Base-by-base conservation (phyloP, 1,284 basidiomycete species). In the Ustilago trichophora region DNA sequence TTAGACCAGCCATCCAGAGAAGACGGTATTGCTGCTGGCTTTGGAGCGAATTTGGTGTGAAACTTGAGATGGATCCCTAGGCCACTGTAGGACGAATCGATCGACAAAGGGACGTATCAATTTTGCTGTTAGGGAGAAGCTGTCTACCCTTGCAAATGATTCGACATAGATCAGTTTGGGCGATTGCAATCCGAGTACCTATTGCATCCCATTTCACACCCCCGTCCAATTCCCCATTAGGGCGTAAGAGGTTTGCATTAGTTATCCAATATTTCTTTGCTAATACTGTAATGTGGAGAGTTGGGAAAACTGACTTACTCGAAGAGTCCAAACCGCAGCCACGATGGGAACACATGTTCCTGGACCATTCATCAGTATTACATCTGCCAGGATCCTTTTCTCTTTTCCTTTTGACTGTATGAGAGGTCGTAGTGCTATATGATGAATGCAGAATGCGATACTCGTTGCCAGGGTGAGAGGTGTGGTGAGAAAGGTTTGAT, bases 341-440 rank as follows among this genome's bases (percentile, higher is more conserved):
- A 90, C 91, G 15, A 98, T 85, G 3, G 90, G 85, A 27, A 95
- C 88, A 77, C 92, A 95, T 3, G 95, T 98, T 9, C 94, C 96
- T 0, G 96, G 96, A 6, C 96, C 96, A 81, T 98, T 98, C 36
- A 98, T 82, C 47, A 99, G 82, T 22, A 98, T 83, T 21, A 93
- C 84, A 59, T 97, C 92, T 12, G 88, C 87, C 75, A 60, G n/a
- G n/a, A n/a, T n/a, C n/a, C n/a, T n/a, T n/a, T n/a, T n/a, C n/a
- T n/a, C n/a, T n/a, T n/a, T n/a, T n/a, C 11, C 15, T 42, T 34
- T 42, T 5, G 7, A 6, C 35, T 3, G 15, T 27, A 34, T 6
- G 0, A 65, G 40, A 0, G 76, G 73, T 12, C 49, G 50, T 2
- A 72, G 13, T 0, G 72, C 67, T 15, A 80, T 34, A 52, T 63